Conservation (phyloP, 1,139 yeast species). For the Debaryomyces coudertii region DNA sequence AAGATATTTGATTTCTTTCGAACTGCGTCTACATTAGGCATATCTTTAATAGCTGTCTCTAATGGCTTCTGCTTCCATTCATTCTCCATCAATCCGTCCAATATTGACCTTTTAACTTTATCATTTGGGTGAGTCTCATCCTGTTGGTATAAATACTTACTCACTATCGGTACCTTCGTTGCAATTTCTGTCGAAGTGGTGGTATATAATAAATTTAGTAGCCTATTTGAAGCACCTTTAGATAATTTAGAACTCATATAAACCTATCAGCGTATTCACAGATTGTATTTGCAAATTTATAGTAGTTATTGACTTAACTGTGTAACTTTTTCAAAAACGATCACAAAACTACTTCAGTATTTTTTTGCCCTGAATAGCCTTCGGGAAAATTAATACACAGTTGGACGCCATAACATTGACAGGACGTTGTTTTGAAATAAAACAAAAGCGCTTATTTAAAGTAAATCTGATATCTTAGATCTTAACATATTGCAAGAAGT, state of each 20-base stretch:
- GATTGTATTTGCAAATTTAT: neutral
- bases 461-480: neutral
- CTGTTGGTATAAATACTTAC: conserved; percentile 30
- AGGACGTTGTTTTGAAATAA: neutral
- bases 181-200: conserved; percentile 34
- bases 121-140: conserved; percentile 11
- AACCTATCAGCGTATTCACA: neutral
- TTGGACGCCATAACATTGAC: neutral
- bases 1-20: conserved; percentile 33
- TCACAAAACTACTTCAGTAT: conserved; percentile 10
- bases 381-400: conserved; percentile 9
- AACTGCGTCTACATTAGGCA: conserved; percentile 17
- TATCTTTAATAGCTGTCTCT: conserved; percentile 27
- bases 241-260: conserved; percentile 21
- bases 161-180: conserved; percentile 30
- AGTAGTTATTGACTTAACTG: neutral
- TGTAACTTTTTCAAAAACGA: conserved; percentile 2
- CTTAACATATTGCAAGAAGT: neutral
- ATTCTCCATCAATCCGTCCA: conserved; percentile 35
- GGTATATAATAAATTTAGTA: conserved; percentile 35
- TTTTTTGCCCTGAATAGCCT: conserved; percentile 8
- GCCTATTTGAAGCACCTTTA: conserved; percentile 28
- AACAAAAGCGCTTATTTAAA: neutral
- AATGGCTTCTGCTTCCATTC: conserved; percentile 38
- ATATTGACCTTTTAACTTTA: conserved; percentile 22